Conservation (phyloP, 345 rosid species). For the Bruguiera parviflora region DNA sequence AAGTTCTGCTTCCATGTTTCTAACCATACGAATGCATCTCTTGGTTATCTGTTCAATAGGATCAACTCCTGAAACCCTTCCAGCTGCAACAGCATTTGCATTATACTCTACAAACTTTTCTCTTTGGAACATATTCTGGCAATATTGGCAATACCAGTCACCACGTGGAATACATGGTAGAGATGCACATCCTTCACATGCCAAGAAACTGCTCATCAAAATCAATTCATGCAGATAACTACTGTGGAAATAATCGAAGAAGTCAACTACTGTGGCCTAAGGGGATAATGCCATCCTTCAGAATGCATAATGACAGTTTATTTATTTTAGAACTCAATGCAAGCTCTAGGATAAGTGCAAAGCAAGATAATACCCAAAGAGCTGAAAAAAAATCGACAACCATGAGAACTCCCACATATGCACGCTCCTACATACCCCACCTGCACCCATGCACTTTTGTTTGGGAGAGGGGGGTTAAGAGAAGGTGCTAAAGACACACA, state of each 20-base stretch:
- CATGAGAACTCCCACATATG: too few relatives aligned
- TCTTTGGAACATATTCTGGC: conserved; percentile 51
- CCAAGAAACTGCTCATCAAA: conserved; percentile 22
- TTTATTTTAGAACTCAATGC: not conserved
- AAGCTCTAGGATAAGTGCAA: not conserved
- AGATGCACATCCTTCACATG: conserved; percentile 67
- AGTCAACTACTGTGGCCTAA: not conserved
- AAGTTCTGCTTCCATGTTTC: conserved; percentile 55
- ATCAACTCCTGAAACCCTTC: conserved; percentile 80
- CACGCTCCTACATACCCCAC: too few relatives aligned
- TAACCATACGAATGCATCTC: conserved; percentile 84
- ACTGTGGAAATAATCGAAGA: conserved; percentile 11
- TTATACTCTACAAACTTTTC: conserved; percentile 70
- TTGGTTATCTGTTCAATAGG: conserved; percentile 71
- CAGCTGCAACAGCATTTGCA: conserved; percentile 82
- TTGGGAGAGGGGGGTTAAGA: too few relatives aligned
- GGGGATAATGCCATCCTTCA: too few relatives aligned
- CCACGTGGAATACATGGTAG: conserved; percentile 56
- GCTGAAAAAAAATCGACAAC: too few relatives aligned
- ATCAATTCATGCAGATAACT: conserved; percentile 9
- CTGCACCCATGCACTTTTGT: too few relatives aligned
- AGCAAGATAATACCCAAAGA: too few relatives aligned
- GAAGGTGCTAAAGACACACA: too few relatives aligned
- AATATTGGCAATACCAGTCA: conserved; percentile 79
- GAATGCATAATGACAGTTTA: too few relatives aligned